A percentile compares a stretch with the other conserved stretches of the same genome.
These are phyloP conservation scores for Sonneratia caseolaris DNA, from an alignment of 345 rosid species.

Conservation along the genomic window DNA sequence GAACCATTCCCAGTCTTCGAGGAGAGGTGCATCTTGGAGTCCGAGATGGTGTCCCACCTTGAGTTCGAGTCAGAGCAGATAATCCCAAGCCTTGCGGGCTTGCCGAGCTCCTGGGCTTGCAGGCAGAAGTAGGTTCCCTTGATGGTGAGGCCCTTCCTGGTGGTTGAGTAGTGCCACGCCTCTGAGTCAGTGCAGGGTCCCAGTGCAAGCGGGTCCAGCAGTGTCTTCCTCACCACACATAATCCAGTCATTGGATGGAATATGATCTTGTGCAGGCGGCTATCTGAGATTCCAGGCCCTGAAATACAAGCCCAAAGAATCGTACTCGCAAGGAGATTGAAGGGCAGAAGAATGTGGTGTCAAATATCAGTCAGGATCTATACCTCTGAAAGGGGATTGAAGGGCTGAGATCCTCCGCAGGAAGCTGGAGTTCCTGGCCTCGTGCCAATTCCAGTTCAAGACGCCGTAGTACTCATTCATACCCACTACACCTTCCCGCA, in stretches of 20 bases:
- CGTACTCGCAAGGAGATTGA: no score
- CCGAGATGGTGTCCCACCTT: conserved; percentile 60
- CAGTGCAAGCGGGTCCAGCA: conserved; percentile 30
- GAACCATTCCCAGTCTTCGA: conserved; percentile 30
- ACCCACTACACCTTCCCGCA: conserved; percentile 63
- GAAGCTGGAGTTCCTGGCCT: conserved; percentile 45
- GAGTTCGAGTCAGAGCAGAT: conserved; percentile 37
- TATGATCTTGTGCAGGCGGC: conserved; percentile 43
- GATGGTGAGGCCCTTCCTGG: conserved; percentile 24
- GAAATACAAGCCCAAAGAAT: conserved; percentile 4
- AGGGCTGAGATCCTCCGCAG: conserved; percentile 45
- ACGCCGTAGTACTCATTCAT: conserved; percentile 56
- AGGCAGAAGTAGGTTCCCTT: conserved; percentile 59
- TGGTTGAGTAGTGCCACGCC: conserved; percentile 55
- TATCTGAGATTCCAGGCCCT: conserved; percentile 72
- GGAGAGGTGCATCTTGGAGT: conserved; percentile 74
- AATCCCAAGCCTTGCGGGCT: conserved; percentile 33
- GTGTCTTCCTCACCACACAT: conserved; percentile 45
- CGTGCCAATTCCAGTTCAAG: conserved; percentile 55
- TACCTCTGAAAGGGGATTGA: conserved; percentile 51
- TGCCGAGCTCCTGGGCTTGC: conserved; percentile 30
- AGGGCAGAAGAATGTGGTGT: no score
- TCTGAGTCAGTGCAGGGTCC: conserved; percentile 72
- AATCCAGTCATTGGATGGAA: conserved; percentile 77
- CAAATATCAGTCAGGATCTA: conserved; percentile 10